These are phyloP conservation scores for Gossypium schwendimanii DNA, from an alignment of 441 rosid genomes.

Conservation along the genomic window DNA sequence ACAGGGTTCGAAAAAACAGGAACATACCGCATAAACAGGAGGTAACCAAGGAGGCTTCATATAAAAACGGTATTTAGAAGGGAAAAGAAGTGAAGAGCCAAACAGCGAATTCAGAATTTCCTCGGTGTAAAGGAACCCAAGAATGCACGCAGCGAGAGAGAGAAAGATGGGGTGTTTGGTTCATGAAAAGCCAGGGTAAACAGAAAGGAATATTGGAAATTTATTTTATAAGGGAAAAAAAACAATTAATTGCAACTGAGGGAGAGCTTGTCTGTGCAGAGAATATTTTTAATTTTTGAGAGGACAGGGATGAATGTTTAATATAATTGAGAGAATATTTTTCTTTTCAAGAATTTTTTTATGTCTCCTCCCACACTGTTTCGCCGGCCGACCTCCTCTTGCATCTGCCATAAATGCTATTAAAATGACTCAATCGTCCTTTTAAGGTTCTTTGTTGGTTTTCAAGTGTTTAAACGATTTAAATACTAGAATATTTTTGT, in stretches of 20 bases:
- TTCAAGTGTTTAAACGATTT: background rate
- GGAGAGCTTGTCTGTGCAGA: background rate
- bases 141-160: background rate
- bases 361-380: constrained; percentile 23
- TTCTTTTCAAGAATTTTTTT: background rate
- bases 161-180: background rate
- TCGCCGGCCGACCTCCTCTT: constrained; percentile 50
- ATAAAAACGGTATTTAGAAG: constrained; percentile 12
- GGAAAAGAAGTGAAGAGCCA: too few species aligned
- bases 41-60: constrained; percentile 48
- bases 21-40: constrained; percentile 31
- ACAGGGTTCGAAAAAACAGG: constrained; percentile 9
- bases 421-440: constrained; percentile 36
- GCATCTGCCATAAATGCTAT: constrained; percentile 23
- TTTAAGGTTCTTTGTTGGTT: background rate
- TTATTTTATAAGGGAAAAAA: background rate
- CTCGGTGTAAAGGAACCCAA: background rate
- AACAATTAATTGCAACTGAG: background rate
- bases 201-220: constrained; percentile 12
- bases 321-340: constrained; percentile 8
- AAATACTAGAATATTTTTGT: background rate
- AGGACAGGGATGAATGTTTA: background rate
- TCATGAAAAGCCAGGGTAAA: constrained; percentile 6
- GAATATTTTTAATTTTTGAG: background rate
- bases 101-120: background rate